A percentile compares a stretch with the other conserved stretches of the same genome.
Evolutionary conservation across 1,139 yeast genomes (phyloP).

Genomic region (Pneumocystis carinii): DNA sequence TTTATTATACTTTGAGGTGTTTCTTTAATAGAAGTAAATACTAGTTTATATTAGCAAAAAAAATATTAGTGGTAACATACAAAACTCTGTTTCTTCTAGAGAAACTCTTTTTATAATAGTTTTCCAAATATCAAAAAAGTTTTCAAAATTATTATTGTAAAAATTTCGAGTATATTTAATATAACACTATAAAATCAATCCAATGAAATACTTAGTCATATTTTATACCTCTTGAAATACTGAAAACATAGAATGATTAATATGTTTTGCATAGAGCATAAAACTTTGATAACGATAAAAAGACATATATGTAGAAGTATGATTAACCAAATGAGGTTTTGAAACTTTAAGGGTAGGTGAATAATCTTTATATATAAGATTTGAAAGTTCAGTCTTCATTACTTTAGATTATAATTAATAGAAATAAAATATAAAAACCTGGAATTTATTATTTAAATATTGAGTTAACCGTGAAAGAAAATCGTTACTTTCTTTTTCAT

Average conservation of each 20-base stretch:
- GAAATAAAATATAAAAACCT: constrained; percentile 5
- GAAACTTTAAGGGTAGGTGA: background rate
- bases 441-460: constrained; percentile 8
- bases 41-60: constrained; percentile 9
- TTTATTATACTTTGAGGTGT: background rate
- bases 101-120: constrained; percentile 9
- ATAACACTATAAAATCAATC: constrained; percentile 15
- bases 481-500: constrained; percentile 6
- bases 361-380: constrained; percentile 1
- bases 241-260: constrained; percentile 28
- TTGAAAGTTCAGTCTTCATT: constrained; percentile 2
- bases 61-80: background rate
- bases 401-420: background rate
- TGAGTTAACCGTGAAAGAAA: constrained; percentile 8
- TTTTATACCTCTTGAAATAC: constrained; percentile 22
- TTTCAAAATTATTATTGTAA: constrained; percentile 20
- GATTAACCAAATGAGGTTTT: constrained; percentile 1
- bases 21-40: constrained; percentile 12
- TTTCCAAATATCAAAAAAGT: constrained; percentile 23
- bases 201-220: background rate
- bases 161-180: constrained; percentile 18
- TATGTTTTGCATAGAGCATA: constrained; percentile 49
- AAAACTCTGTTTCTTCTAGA: constrained; percentile 13
- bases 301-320: constrained; percentile 6
- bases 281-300: constrained; percentile 38